Evolutionary conservation across 169 alveolate genomes (phyloP), one percentile per base, ranked within the genome.

Genomic region (Eimeria nieschulzi): DNA sequence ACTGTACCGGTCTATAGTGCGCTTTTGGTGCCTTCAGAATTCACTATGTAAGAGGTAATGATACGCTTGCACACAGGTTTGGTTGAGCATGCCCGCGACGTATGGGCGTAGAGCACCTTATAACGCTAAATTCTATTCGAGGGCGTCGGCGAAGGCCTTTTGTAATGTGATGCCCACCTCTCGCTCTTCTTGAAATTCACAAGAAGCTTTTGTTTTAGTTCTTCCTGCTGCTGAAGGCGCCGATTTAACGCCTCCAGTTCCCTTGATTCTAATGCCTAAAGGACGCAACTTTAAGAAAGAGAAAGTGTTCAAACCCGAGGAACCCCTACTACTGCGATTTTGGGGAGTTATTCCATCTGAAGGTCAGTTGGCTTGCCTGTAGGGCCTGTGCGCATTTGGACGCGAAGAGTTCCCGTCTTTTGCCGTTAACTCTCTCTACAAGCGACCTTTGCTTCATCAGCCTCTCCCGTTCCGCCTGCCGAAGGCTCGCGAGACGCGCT

Each of bases 401-500:
- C 25, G 39, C 64, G 64, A 75, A 75, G 84, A 75, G 84, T 23
- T 39, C 61, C 66, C 46, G 66, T 15, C 17, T 33, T 26, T 75
- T 75, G 46, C 61, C 61, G 8, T 10, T 9, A 13, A 53, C 66
- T 7, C 53, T 21, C 33, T 75, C 25, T 19, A 75, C 33, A 17
- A 33, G 66, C 46, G 13, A 64, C 68, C 39, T 46, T 33, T 75
- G 84, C 21, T 53, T 21, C 6, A 64, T 19, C 46, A 75, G 84
- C 25, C 84, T 46, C 39, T 75, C 66, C 46, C 39, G 84, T 51
- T 33, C 33, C 10, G n/a, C 84, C 53, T 75, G 56, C 66, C 84
- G 17, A 23, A 39, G 61, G 10, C n/a, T 75, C 68, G 56, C 84
- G 6, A 66, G 61, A 39, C 84, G 84, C n/a, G 84, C 84, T 19